Percentiles rank a stretch among this genome's conserved stretches.
Conservation (phyloP, 768 basidiomycete genomes). For the Filobasidium wieringae region DNA sequence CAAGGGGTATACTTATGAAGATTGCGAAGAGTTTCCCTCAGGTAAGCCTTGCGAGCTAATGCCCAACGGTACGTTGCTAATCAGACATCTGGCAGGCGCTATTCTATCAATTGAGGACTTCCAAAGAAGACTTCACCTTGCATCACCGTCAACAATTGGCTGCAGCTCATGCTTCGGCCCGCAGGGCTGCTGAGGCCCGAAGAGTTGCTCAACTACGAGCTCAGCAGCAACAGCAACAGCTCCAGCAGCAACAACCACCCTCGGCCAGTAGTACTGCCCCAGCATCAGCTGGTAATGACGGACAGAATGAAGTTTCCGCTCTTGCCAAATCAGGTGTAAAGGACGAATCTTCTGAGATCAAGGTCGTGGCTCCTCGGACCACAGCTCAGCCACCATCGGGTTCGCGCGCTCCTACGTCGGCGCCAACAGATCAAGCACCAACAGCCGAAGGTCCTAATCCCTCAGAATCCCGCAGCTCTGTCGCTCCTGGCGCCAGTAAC, state of each 20-base stretch:
- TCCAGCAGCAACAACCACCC: neutral
- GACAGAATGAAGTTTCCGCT: too few species aligned
- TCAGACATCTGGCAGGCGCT: slow-evolving; percentile 54
- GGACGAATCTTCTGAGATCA: too few species aligned
- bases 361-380: too few species aligned
- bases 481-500: too few species aligned
- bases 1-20: slow-evolving; percentile 72
- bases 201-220: neutral
- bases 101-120: slow-evolving; percentile 87
- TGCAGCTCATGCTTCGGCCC: slow-evolving; percentile 19
- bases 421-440: too few species aligned
- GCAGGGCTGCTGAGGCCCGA: neutral
- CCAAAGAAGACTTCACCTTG: slow-evolving; percentile 54
- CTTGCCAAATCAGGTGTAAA: too few species aligned
- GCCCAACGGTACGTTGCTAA: slow-evolving; percentile 3
- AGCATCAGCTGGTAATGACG: neutral
- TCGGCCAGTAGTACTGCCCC: neutral
- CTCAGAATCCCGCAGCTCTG: too few species aligned
- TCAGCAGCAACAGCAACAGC: neutral
- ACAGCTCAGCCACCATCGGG: too few species aligned
- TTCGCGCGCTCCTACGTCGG: too few species aligned
- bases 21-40: slow-evolving; percentile 88
- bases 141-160: slow-evolving; percentile 34
- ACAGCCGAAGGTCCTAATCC: too few species aligned
- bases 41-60: slow-evolving; percentile 43